Base-by-base conservation (phyloP, 2,329 filamentous ascomycete species). In the Ceratocystiopsis minuta region DNA sequence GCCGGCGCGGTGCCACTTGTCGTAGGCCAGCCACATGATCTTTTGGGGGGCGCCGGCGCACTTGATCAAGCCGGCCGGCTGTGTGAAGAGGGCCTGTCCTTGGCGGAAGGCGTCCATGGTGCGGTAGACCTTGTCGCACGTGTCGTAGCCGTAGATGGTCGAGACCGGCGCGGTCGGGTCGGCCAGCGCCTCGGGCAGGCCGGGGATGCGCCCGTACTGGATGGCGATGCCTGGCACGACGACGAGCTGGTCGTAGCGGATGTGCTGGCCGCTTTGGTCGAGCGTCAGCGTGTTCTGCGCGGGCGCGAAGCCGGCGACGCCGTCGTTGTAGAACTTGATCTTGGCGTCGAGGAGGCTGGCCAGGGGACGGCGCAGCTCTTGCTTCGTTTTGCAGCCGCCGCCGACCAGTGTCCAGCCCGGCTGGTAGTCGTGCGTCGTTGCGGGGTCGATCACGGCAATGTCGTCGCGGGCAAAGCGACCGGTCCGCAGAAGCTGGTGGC, bases 181-280 rank as follows among this genome's bases (percentile, higher is more conserved):
- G 4, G 60, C 61, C 4, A 74, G 61, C 4, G 72, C 71, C 51
- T 74, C 70, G 1, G 65, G 59, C n/a, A 76, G 54, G 16, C 72
- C 72, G 54, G 68, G 64, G 54, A 75, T 62, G 47, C 57, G 63
- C 45, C 54, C 58, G 38, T 63, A 67, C 54, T 72, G 60, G 51
- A 74, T 57, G 15, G 55, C 57, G 50, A 76, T 65, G 6, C 72
- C 72, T 0, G 76, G 75, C 0, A 58, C 73, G 0, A 80, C 74
- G 32, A 80, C 63, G 2, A 80, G 63, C 6, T 80, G 74, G 45
- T 80, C 72, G 49, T 80, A 80, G 52, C 54, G 61, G 37, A 80
- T 49, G 51, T 60, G 66, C 50, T 70, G 64, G 42, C 74, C 73
- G 46, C 68, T 68, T n/a, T n/a, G n/a, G 42, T 52, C 57, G 1